Evolutionary conservation across 495 filamentous ascomycete genomes (phyloP), one percentile per base, ranked within the genome.

Genomic region (Annulohypoxylon maeteangense): DNA sequence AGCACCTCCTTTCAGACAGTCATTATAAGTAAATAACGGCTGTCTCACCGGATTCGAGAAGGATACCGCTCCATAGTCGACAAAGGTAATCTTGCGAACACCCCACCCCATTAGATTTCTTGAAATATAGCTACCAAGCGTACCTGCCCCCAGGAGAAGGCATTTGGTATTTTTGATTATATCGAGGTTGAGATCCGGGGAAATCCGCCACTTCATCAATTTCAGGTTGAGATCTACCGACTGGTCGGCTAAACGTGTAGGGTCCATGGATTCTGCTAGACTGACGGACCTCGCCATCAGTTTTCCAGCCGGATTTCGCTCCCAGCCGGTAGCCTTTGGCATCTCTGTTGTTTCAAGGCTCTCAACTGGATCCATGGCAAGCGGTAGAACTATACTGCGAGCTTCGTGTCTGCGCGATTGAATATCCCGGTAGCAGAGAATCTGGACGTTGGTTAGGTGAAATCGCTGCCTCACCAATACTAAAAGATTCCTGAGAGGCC

Each of bases 11-110:
- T 91, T 84, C 40, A 95, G 82, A 76, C 95, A 98, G 77, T 99
- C 96, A 45, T 90, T 84, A 74, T 95, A 97, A 51, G 90, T 87
- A 78, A 95, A 99, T 12, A 99, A 83, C 1, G 95, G 95, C 76
- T 99, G 95, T 48, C 95, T 89, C 44, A 98, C 95, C 1, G 95
- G 95, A 73, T 99, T 99, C n/a, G 95, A 98, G 76, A 94, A 98
- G 25, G 93, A 97, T 44, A 99, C 93, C 1, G 84, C 89, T n/a
- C 91, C 95, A 72, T 95, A 96, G 76, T 99, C 95, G 51, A 99
- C 87, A 78, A 99, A 97, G 1, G 95, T 98, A 70, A 99, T 97
- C 77, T 93, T 94, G 54, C 90, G 88, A n/a, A 97, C 94, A 20
- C 95, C 95, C 95, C 95, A 99, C 18, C 93, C 95, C 86, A 98